Evolutionary conservation across 1,139 yeast species (phyloP).

Genomic region (Williopsis jadinii): DNA sequence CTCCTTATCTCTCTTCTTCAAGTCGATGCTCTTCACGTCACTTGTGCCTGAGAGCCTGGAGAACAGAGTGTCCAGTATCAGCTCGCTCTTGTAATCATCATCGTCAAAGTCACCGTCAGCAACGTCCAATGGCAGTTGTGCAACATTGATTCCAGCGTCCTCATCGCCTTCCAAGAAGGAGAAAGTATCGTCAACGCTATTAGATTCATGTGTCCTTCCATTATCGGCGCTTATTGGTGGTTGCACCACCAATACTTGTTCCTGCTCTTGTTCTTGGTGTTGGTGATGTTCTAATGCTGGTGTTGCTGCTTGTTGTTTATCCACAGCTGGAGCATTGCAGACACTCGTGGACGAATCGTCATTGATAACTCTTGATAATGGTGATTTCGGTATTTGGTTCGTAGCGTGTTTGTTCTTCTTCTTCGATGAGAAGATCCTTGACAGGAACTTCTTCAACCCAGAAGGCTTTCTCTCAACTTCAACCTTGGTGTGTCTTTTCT

Average conservation of each 20-base stretch:
- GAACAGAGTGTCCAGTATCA: conserved; percentile 9
- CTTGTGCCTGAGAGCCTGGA: conserved; percentile 2
- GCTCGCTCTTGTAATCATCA: conserved; percentile 4
- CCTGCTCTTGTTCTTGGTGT: too few relatives aligned
- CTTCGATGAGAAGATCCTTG: conserved; percentile 8
- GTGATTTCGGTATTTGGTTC: too few relatives aligned
- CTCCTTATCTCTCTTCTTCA: background rate
- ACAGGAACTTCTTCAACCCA: conserved; percentile 12
- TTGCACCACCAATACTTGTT: background rate
- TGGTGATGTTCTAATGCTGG: too few relatives aligned
- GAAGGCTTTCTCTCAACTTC: conserved; percentile 14
- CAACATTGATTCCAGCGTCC: conserved; percentile 11
- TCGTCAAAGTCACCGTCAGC: conserved; percentile 3
- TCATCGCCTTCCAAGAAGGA: conserved; percentile 22
- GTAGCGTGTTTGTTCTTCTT: background rate
- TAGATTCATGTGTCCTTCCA: background rate
- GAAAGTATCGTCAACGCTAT: conserved; percentile 11
- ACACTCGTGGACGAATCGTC: too few relatives aligned
- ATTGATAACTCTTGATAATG: too few relatives aligned
- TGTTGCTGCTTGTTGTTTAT: too few relatives aligned
- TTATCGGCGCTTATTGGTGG: background rate
- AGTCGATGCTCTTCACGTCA: background rate
- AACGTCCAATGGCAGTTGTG: conserved; percentile 1
- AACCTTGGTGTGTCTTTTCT: background rate
- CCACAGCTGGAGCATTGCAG: too few relatives aligned